Evolutionary conservation across 306 rosid species (phyloP).

Genomic region (Vicia sativa): DNA sequence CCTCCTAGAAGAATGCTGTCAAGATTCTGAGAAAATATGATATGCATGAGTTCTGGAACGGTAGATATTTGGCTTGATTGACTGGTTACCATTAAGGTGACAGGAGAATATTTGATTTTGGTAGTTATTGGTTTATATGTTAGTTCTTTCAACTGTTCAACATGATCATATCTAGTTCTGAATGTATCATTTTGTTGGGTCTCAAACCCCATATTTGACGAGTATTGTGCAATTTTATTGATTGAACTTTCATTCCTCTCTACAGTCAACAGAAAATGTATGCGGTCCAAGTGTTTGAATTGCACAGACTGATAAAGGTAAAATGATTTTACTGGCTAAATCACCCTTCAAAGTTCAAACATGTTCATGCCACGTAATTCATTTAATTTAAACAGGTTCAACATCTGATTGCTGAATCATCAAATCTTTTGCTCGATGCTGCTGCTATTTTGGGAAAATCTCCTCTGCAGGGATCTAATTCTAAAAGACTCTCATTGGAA

Average conservation of each 20-base stretch:
- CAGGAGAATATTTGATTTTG: constrained; percentile 24
- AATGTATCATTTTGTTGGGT: constrained; percentile 33
- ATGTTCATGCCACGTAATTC: constrained; percentile 21
- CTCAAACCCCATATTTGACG: constrained; percentile 29
- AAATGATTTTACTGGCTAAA: constrained; percentile 17
- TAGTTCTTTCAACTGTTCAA: constrained; percentile 13
- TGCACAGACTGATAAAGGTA: constrained; percentile 80
- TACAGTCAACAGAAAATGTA: constrained; percentile 80
- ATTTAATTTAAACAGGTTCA: constrained; percentile 72
- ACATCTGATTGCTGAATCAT: constrained; percentile 83
- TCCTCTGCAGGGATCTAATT: constrained; percentile 51
- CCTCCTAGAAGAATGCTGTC: constrained; percentile 19
- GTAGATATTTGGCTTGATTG: constrained; percentile 15
- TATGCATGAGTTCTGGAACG: neutral
- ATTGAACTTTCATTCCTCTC: constrained; percentile 59
- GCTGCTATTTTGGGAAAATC: constrained; percentile 61
- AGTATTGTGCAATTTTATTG: constrained; percentile 54
- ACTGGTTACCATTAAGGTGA: constrained; percentile 6
- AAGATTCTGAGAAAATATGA: constrained; percentile 31
- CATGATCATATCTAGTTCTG: constrained; percentile 30
- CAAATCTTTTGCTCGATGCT: constrained; percentile 68
- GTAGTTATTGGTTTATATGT: constrained; percentile 16
- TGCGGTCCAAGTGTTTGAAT: constrained; percentile 78
- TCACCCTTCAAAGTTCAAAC: neutral
- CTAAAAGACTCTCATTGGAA: constrained; percentile 55